phyloP scores from a whole-genome alignment of 1,139 yeast genomes.

The Yamadazyma pseudoaaseri region DNA sequence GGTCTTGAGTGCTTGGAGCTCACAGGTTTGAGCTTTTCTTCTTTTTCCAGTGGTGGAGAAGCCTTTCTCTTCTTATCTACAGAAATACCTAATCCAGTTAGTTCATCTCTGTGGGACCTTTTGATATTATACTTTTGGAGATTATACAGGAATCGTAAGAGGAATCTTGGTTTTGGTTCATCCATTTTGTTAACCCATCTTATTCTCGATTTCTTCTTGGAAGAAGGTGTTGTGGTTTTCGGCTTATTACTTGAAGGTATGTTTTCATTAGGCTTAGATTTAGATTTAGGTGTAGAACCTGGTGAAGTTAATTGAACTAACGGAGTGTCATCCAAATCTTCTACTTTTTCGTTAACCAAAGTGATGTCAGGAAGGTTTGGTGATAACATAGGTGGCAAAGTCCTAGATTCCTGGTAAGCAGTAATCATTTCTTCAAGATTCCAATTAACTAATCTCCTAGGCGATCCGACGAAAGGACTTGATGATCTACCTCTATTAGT shows the following conservation, averaged over 20 bases:
- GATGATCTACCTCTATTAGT: slow-evolving; percentile 2
- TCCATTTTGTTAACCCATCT: slow-evolving; percentile 34
- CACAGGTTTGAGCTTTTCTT: slow-evolving; percentile 8
- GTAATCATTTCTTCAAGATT: slow-evolving; percentile 40
- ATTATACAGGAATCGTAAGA: slow-evolving; percentile 10
- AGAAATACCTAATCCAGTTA: slow-evolving; percentile 26
- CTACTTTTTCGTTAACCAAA: neutral
- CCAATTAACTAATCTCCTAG: slow-evolving; percentile 24
- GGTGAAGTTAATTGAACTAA: neutral
- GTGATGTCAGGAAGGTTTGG: slow-evolving; percentile 36
- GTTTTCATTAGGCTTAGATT: neutral
- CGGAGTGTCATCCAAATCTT: slow-evolving; percentile 4
- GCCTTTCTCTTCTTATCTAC: slow-evolving; percentile 4
- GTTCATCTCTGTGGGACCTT: neutral
- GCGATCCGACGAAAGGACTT: slow-evolving; percentile 3
- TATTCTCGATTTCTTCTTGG: slow-evolving; percentile 14
- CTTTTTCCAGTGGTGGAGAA: neutral
- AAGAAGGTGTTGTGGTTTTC: neutral
- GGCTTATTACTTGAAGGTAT: neutral
- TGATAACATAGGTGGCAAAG: slow-evolving; percentile 40
- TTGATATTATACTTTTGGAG: slow-evolving; percentile 1
- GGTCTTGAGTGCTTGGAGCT: slow-evolving; percentile 17
- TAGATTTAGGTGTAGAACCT: neutral
- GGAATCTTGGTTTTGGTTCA: slow-evolving; percentile 15
- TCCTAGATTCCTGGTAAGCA: slow-evolving; percentile 34